phyloP scores from a whole-genome alignment of 192 early-diverging fungal genomes.

The Coemansia sp. region DNA sequence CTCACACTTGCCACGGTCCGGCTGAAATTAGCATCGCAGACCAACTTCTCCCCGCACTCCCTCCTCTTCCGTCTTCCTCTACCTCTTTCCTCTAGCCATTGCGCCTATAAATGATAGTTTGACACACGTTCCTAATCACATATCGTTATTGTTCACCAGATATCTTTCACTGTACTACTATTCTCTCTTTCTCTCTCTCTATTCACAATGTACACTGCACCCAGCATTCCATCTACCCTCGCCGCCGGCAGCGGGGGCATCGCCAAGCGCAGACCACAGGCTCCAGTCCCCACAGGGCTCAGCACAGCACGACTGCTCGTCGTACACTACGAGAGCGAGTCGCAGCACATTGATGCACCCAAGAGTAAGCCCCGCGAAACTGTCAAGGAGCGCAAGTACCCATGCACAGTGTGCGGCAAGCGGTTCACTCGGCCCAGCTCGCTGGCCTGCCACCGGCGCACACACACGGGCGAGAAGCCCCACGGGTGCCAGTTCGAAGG shows the following conservation, averaged over 20 bases:
- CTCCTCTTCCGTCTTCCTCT: background rate
- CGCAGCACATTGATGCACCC: background rate
- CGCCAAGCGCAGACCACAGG: constrained; percentile 12
- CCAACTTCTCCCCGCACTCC: background rate
- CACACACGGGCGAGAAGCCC: constrained; percentile 56
- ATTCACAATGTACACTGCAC: constrained; percentile 9
- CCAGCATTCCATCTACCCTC: constrained; percentile 4
- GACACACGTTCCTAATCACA: background rate
- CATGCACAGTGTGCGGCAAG: constrained; percentile 44
- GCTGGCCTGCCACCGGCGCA: constrained; percentile 51
- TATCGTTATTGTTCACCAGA: background rate
- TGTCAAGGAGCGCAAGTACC: constrained; percentile 51
- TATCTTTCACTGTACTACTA: background rate
- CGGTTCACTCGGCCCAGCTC: constrained; percentile 50
- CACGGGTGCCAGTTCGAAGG: constrained; percentile 45
- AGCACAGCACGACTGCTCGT: constrained; percentile 3
- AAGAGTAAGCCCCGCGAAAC: constrained; percentile 18
- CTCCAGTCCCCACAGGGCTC: background rate
- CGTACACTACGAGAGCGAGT: background rate
- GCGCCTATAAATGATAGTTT: background rate
- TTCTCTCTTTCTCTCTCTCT: background rate
- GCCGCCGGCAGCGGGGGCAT: constrained; percentile 12
- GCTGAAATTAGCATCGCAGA: constrained; percentile 6
- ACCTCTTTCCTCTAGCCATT: background rate
- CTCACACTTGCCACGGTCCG: constrained; percentile 5